Evolutionary conservation across 1,284 basidiomycete species (phyloP).

Genomic region (Ganoderma sinense): DNA sequence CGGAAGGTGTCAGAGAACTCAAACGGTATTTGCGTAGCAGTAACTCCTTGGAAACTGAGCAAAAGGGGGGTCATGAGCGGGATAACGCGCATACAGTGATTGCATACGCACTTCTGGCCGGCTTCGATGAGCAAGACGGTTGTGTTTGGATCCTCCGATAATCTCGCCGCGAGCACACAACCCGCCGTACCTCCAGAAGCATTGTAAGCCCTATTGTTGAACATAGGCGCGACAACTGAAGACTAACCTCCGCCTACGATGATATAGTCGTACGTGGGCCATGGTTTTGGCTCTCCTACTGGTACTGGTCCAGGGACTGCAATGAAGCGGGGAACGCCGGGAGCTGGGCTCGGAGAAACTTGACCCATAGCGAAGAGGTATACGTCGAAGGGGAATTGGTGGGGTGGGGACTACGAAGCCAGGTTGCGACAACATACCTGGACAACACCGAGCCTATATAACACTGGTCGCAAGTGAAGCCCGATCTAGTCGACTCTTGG

Average conservation of each 20-base stretch:
- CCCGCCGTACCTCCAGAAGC: conserved; percentile 16
- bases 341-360: not conserved
- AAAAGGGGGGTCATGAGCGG: too few relatives aligned
- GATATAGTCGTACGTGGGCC: conserved; percentile 5
- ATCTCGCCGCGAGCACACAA: conserved; percentile 16
- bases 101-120: not conserved
- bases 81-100: not conserved
- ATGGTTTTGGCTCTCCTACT: not conserved
- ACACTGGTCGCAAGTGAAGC: not conserved
- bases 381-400: not conserved
- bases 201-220: not conserved
- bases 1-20: not conserved
- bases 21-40: not conserved
- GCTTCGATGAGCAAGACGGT: conserved; percentile 16
- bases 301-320: not conserved
- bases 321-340: not conserved
- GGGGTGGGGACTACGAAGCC: not conserved
- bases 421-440: not conserved
- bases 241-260: conserved; percentile 3
- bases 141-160: conserved; percentile 12
- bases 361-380: not conserved
- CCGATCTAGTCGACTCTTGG: not conserved
- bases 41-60: not conserved
- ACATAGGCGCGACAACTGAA: not conserved
- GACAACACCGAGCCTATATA: not conserved